Base-by-base conservation (phyloP, 129 eudicot genomes). In the Arctium minus region DNA sequence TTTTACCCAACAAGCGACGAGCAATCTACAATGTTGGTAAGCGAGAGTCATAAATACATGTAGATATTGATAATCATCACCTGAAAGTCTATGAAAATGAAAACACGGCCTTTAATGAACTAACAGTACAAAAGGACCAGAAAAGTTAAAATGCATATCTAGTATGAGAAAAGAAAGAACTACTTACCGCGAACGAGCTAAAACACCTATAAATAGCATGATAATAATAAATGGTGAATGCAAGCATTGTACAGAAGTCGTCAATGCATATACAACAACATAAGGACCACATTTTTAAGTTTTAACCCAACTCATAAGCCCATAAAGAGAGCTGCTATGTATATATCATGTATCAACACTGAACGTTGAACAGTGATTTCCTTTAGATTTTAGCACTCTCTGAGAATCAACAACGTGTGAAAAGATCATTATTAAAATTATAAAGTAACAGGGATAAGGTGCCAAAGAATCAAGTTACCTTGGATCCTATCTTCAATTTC, bases 1-100 rank as follows among this genome's bases (percentile, higher is more conserved):
- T 88, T 80, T 96, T 96, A 77, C 99, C 99, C 92, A 96, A 83
- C 85, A 96, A 87, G 42, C 97, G 97, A 37, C 99, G 89, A 81
- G 98, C 97, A 89, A 96, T 92, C 99, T 96, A 90, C 80, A 83
- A 77, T 48, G 50, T 84, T 50, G 73, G 44, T 27, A 73, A 81
- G 27, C 27, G 15, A 71, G 60, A 12, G n/a, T 81, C n/a, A 44
- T 72, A 18, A n/a, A 70, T 31, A 29, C 42, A 32, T 44, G 33
- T 65, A 46, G n/a, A 38, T 22, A 65, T 8, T 22, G 12, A 65
- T 65, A 65, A 0, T 65, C 33, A 65, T 65, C 70, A 65, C 70
- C 70, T 22, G 70, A 4, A 70, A 71, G 53, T 40, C 39, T 77
- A 78, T 8, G 22, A 78, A 12, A 38, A 78, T 27, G 64, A 22